Evolutionary conservation across 202 grass and related monocot genomes (phyloP).

Genomic region (Tripidium arundinaceum): DNA sequence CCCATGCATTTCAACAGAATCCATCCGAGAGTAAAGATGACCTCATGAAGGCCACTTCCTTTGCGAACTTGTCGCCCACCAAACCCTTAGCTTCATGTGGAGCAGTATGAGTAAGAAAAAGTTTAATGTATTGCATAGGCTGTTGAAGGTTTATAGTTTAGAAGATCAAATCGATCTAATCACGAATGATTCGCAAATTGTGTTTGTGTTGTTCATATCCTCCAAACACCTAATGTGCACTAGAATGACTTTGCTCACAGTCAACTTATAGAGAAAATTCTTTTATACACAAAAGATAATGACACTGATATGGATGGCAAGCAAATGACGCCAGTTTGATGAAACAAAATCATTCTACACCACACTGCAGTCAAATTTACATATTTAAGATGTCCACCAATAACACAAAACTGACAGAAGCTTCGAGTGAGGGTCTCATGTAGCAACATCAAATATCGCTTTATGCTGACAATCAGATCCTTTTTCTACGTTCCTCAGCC

Average conservation of each 20-base stretch:
- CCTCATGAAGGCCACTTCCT: no score
- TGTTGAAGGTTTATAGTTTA: no score
- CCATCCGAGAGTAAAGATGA: no score
- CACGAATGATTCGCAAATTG: no score
- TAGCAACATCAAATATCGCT: not conserved
- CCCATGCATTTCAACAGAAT: no score
- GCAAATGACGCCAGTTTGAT: not conserved
- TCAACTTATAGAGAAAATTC: not conserved
- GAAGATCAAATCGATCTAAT: no score
- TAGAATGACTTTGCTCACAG: not conserved
- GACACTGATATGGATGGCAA: not conserved
- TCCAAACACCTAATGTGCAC: not conserved
- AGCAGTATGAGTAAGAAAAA: no score
- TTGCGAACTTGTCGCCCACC: no score
- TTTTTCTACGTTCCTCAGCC: no score
- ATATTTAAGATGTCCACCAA: not conserved
- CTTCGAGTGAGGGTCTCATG: not conserved
- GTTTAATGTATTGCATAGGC: no score
- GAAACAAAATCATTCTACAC: not conserved
- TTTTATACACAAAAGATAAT: not conserved
- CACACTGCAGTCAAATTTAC: not conserved
- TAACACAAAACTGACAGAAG: not conserved
- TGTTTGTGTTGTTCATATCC: no score
- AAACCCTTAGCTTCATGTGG: no score
- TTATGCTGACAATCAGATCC: not conserved